These are phyloP conservation scores for Flaveria floridana DNA, from an alignment of 140 eudicot genomes.

Conservation along the genomic window DNA sequence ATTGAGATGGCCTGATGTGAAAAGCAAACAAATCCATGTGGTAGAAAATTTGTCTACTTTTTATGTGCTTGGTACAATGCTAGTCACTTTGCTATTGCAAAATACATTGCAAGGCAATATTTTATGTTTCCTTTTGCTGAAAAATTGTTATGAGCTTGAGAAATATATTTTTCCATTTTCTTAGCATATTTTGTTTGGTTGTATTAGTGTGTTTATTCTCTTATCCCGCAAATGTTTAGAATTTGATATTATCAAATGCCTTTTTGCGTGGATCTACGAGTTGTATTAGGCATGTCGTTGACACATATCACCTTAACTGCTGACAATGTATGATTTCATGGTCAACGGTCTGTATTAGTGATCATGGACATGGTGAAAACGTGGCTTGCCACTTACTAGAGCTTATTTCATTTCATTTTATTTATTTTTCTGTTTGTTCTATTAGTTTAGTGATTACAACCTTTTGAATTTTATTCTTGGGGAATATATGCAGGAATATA, in stretches of 20 bases:
- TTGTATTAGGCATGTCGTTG: neutral
- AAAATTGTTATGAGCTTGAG: neutral
- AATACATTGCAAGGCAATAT: neutral
- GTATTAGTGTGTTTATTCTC: neutral
- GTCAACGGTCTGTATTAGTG: neutral
- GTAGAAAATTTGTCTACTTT: neutral
- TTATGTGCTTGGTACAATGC: neutral
- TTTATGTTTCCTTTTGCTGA: neutral
- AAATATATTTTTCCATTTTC: neutral
- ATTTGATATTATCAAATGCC: neutral
- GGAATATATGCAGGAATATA: neutral
- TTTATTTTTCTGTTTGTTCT: neutral
- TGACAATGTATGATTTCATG: neutral
- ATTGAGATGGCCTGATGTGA: neutral
- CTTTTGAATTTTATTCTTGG: neutral
- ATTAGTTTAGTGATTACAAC: neutral
- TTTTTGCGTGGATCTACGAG: neutral
- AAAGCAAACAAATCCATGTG: neutral
- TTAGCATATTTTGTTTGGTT: neutral
- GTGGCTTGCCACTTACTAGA: neutral
- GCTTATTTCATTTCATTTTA: neutral
- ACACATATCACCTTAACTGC: neutral
- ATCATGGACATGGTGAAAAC: neutral
- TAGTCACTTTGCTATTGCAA: neutral
- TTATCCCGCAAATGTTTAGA: neutral